Percentiles rank a stretch among this genome's conserved stretches.
phyloP scores from a whole-genome alignment of 192 early-diverging fungal genomes.

The Gonapodya prolifera region DNA sequence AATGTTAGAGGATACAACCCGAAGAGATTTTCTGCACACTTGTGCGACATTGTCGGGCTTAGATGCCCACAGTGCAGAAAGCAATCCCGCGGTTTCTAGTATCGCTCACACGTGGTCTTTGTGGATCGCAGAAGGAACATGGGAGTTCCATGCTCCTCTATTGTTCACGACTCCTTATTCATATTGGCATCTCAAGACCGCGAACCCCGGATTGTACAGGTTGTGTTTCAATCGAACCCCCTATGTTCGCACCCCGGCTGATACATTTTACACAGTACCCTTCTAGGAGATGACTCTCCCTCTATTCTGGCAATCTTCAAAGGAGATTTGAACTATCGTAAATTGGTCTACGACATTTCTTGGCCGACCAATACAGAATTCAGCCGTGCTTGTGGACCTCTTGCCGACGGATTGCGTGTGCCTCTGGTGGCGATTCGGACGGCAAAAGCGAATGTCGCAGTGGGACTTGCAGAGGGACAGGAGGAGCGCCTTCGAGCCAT shows the following conservation, averaged over 20 bases:
- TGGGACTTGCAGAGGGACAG: slow-evolving; percentile 50
- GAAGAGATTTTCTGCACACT: slow-evolving; percentile 57
- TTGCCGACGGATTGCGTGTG: slow-evolving; percentile 24
- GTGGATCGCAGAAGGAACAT: slow-evolving; percentile 46
- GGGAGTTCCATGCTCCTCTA: slow-evolving; percentile 53
- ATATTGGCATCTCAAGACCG: slow-evolving; percentile 61
- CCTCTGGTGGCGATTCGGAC: slow-evolving; percentile 69
- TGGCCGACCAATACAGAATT: slow-evolving; percentile 82
- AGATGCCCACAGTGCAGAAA: slow-evolving; percentile 18
- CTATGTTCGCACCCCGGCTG: neutral
- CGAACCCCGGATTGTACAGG: slow-evolving; percentile 48
- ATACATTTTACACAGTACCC: neutral
- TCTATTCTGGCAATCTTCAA: slow-evolving; percentile 77
- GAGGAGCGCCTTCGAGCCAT: slow-evolving; percentile 29
- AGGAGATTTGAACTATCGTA: slow-evolving; percentile 94
- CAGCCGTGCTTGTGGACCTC: slow-evolving; percentile 61
- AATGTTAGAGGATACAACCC: too few species aligned
- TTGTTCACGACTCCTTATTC: slow-evolving; percentile 83
- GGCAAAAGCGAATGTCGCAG: slow-evolving; percentile 72
- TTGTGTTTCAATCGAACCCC: neutral
- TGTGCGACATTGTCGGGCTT: slow-evolving; percentile 15
- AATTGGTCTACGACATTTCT: slow-evolving; percentile 81
- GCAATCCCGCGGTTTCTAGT: slow-evolving; percentile 27
- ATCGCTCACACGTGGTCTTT: slow-evolving; percentile 51
- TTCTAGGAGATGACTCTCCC: slow-evolving; percentile 21